Evolutionary conservation across 192 early-diverging fungal genomes (phyloP), one percentile per base, ranked within the genome.

Genomic region (Linnemannia exigua): DNA sequence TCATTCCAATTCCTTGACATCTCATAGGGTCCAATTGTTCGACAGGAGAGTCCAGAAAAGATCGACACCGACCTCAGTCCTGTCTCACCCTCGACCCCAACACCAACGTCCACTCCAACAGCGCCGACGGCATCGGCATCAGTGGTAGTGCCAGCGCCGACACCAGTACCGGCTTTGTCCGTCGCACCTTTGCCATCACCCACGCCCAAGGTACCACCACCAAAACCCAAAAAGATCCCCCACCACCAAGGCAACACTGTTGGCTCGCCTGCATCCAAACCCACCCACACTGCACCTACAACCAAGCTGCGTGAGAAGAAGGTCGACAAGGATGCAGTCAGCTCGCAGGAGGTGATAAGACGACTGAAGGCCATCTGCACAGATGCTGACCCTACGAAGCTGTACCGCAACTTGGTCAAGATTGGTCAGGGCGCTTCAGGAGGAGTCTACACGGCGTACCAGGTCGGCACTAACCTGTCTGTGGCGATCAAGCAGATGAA

Each of bases 401-500:
- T 96, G 72, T 98, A 97, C 87, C 90, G 91, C 76, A 96, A 96
- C 83, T 89, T 97, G 71, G 92, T 95, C 72, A 96, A 97, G 90
- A 96, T 98, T 90, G 97, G 97, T 16, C 96, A 98, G 87, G 97
- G 84, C 28, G 97, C 98, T 19, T 99, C 97, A 44, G 98, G 97
- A 36, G 95, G 96, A 51, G 98, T 99, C 33, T 98, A 93, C 75
- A 97, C 94, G 5, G 96, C 98, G 4, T 93, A 95, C 88, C 92
- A 93, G 47, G 86, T 94, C 0, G 87, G 87, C n/a, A 93, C 92
- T 12, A 91, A 92, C 51, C 74, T 92, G 15, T 91, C 92, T 7
- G 98, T 98, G 2, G 98, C 97, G 5, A 98, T 99, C 87, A 99
- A 99, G 89, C 97, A 98, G 85, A 99, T 98, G 96, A 96, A 98